Percentiles rank a stretch among this genome's conserved stretches.
These are phyloP conservation scores for Pythium monospermum DNA, from an alignment of 352 stramenopile genomes.

Conservation along the genomic window DNA sequence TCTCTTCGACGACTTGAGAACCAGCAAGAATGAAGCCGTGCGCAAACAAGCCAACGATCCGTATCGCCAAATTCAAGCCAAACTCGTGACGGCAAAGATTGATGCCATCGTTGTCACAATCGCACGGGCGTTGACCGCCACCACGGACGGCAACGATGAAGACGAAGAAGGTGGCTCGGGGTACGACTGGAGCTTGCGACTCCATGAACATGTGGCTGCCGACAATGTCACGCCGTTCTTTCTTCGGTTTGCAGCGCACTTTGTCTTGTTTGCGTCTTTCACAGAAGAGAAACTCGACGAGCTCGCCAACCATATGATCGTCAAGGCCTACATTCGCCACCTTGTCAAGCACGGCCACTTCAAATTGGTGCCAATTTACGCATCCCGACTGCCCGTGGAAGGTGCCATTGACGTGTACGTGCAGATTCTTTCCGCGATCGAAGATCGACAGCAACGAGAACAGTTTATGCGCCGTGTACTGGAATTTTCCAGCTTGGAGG, in stretches of 20 bases:
- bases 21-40: conserved; percentile 55
- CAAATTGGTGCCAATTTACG: conserved; percentile 73
- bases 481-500: conserved; percentile 56
- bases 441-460: conserved; percentile 60
- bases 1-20: conserved; percentile 74
- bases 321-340: conserved; percentile 81
- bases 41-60: conserved; percentile 65
- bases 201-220: conserved; percentile 34
- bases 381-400: conserved; percentile 47
- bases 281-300: conserved; percentile 67
- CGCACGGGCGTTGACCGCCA: conserved; percentile 47
- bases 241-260: conserved; percentile 76
- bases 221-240: conserved; percentile 53
- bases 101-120: conserved; percentile 73
- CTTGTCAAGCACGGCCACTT: conserved; percentile 74
- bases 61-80: conserved; percentile 72
- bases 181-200: conserved; percentile 70
- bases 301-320: conserved; percentile 64
- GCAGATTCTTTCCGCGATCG: conserved; percentile 58
- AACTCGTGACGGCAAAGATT: conserved; percentile 72
- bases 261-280: conserved; percentile 67
- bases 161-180: conserved; percentile 29
- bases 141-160: no score
- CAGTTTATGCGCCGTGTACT: conserved; percentile 62
- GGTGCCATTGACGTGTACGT: conserved; percentile 69